Evolutionary conservation across 306 rosid species (phyloP).

Genomic region (Quercus ilex): DNA sequence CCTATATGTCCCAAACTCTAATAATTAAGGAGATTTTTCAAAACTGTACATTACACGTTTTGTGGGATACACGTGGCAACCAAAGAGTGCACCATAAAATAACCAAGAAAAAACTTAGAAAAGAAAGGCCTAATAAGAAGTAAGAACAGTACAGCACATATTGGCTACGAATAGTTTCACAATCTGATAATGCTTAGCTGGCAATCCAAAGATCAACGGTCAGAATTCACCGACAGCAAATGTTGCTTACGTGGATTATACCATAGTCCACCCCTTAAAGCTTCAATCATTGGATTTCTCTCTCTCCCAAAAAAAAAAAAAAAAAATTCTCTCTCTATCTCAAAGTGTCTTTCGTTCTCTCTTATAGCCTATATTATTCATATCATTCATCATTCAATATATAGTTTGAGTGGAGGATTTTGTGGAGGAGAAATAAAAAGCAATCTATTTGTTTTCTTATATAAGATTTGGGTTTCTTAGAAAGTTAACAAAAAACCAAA

Average conservation of each 20-base stretch:
- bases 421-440: slow-evolving; percentile 31
- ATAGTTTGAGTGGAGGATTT: slow-evolving; percentile 17
- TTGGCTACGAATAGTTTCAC: slow-evolving; percentile 33
- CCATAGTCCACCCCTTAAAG: slow-evolving; percentile 42
- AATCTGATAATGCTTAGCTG: slow-evolving; percentile 60
- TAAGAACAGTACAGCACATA: slow-evolving; percentile 38
- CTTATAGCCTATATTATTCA: neutral
- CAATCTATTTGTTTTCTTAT: slow-evolving; percentile 33
- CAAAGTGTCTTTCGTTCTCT: slow-evolving; percentile 14
- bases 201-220: slow-evolving; percentile 60
- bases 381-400: slow-evolving; percentile 10
- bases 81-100: slow-evolving; percentile 22
- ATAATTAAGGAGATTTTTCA: too few relatives aligned
- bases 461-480: slow-evolving; percentile 38
- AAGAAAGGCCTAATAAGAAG: neutral
- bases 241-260: slow-evolving; percentile 53
- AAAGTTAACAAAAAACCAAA: slow-evolving; percentile 10
- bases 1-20: too few relatives aligned
- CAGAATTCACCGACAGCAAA: slow-evolving; percentile 36
- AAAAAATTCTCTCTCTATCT: slow-evolving; percentile 5
- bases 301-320: slow-evolving; percentile 26
- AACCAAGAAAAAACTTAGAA: neutral
- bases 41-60: slow-evolving; percentile 23
- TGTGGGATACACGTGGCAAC: slow-evolving; percentile 31
- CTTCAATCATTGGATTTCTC: slow-evolving; percentile 64